Evolutionary conservation across 2,329 filamentous ascomycete genomes (phyloP).

Genomic region (Aspergillus sp.): DNA sequence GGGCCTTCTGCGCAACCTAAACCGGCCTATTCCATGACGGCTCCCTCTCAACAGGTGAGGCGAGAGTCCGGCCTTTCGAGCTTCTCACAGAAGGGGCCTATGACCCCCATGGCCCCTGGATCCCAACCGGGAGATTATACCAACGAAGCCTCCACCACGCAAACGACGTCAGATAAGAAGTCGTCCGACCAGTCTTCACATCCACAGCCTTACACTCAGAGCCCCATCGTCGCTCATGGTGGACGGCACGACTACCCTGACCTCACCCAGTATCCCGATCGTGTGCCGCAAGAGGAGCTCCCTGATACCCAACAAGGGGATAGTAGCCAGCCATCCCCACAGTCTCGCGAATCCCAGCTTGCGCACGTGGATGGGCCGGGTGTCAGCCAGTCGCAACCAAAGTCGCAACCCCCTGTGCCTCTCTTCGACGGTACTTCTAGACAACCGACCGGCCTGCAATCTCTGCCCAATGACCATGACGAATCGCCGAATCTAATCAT

Average conservation of each 20-base stretch:
- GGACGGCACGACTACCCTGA: slow-evolving; percentile 52
- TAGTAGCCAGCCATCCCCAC: slow-evolving; percentile 34
- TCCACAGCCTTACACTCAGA: slow-evolving; percentile 68
- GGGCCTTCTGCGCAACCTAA: slow-evolving; percentile 52
- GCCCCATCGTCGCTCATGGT: slow-evolving; percentile 45
- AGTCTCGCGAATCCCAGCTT: slow-evolving; percentile 24
- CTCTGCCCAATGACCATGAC: slow-evolving; percentile 35
- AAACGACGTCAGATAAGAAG: slow-evolving; percentile 76
- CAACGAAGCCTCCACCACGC: slow-evolving; percentile 89
- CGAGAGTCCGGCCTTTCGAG: slow-evolving; percentile 47
- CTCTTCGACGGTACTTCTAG: slow-evolving; percentile 38
- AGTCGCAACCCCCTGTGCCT: slow-evolving; percentile 39
- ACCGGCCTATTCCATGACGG: slow-evolving; percentile 47
- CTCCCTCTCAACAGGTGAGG: slow-evolving; percentile 46
- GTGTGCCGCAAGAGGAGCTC: slow-evolving; percentile 57
- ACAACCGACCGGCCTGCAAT: slow-evolving; percentile 28
- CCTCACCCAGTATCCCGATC: slow-evolving; percentile 49
- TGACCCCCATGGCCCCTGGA: slow-evolving; percentile 59
- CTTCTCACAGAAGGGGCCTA: slow-evolving; percentile 51
- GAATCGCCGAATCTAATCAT: slow-evolving; percentile 34
- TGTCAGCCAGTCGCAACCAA: slow-evolving; percentile 40
- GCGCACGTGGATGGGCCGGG: slow-evolving; percentile 28
- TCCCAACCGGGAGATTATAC: slow-evolving; percentile 63
- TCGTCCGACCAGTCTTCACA: slow-evolving; percentile 73
- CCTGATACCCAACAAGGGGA: slow-evolving; percentile 62